Base-by-base conservation (phyloP, 345 rosid genomes). In the Rhodamnia argentea region DNA sequence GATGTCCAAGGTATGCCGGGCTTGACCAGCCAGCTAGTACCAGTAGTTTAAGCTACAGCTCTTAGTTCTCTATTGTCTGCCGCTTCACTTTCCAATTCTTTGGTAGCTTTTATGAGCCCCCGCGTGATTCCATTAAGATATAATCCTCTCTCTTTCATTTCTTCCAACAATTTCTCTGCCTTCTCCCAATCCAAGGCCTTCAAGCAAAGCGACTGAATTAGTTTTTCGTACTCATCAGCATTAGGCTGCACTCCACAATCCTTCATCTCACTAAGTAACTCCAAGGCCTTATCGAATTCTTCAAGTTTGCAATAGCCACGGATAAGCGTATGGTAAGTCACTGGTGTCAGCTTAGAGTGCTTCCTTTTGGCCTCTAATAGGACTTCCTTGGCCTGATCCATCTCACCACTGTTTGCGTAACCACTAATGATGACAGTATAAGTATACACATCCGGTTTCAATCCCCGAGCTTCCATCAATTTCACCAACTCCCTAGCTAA, bases 341-440 rank as follows among this genome's bases (percentile, higher is more conserved):
- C 96, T 5, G 94, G 93, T 86, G 85, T 91, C 84, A 95, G 93
- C 90, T 91, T 94, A 70, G 90, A 81, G 90, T 96, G 96, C 76
- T 92, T 95, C 92, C 88, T 91, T 87, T 95, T 94, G 76, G 98
- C 98, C 87, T 95, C 95, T 23, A 87, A 87, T 12, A 95, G 89
- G 50, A 95, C 76, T 84, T 89, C 84, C 76, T 87, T 86, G 18
- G 99, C 97, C 89, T 93, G 94, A 16, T 92, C 92, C 97, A 96
- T 94, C 82, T 90, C 87, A 54, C 98, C 98, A 86, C 95, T 92
- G 84, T 91, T 93, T 27, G 90, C 93, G 86, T 93, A 96, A 58
- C 96, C 98, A 60, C 97, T 95, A 44, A 96, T 96, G 60, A 94
- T 88, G 62, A 95, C 98, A 0, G 98, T 93, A 86, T 95, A 96